Evolutionary conservation across 176 grass and related monocot genomes (phyloP).

Genomic region (Saccharum officinarum): DNA sequence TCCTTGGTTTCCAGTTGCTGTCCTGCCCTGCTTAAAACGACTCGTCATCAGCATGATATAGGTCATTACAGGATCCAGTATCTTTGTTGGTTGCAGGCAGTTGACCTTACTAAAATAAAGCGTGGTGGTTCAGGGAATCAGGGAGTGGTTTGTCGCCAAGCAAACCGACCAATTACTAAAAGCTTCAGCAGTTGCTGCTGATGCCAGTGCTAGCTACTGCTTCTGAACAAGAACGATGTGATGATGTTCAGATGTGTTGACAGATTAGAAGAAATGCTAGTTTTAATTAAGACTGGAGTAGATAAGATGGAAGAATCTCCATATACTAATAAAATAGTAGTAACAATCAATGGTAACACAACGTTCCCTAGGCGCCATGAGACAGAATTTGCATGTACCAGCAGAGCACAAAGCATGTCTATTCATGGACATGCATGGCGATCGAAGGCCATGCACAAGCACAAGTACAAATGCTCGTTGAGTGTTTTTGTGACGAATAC

Average conservation of each 20-base stretch:
- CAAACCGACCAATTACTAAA: background rate
- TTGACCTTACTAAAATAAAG: background rate
- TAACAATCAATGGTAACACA: no score
- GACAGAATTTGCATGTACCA: no score
- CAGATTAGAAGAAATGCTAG: no score
- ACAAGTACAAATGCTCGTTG: background rate
- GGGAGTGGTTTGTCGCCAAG: background rate
- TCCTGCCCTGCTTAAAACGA: background rate
- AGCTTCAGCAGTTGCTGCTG: background rate
- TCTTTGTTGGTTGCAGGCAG: slow-evolving; percentile 3
- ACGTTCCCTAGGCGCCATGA: no score
- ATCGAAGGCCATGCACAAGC: no score
- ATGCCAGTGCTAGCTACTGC: background rate
- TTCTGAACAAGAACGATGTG: background rate
- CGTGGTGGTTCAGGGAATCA: background rate
- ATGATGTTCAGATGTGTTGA: background rate
- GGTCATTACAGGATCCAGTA: background rate
- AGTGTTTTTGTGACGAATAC: background rate
- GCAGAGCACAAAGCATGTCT: no score
- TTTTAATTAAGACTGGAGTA: no score
- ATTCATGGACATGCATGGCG: no score
- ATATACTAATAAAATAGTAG: no score
- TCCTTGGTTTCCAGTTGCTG: background rate
- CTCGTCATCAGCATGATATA: background rate
- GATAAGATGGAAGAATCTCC: no score